These are phyloP conservation scores for Elymus sibiricus DNA, from an alignment of 176 grass and related monocot species.

Conservation along the genomic window DNA sequence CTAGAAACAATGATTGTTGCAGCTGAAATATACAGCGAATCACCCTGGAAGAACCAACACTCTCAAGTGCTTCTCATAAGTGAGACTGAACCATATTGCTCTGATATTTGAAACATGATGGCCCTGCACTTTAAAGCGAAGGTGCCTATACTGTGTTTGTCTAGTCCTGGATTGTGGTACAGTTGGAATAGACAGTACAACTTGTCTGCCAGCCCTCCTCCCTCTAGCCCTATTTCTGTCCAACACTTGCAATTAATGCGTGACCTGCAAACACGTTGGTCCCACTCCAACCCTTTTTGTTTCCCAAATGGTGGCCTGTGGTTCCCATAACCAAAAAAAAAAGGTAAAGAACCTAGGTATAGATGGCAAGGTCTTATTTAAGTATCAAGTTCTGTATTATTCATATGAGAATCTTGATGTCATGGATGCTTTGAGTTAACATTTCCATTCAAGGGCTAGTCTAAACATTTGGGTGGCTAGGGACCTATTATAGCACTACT, in stretches of 20 bases:
- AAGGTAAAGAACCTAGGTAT: slow-evolving; percentile 12
- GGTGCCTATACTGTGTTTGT: slow-evolving; percentile 41
- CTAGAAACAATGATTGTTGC: slow-evolving; percentile 27
- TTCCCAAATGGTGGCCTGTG: slow-evolving; percentile 49
- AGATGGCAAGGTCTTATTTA: slow-evolving; percentile 24
- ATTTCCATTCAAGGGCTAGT: slow-evolving; percentile 26
- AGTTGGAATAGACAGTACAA: slow-evolving; percentile 22
- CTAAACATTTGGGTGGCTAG: slow-evolving; percentile 1
- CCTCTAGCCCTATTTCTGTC: background rate
- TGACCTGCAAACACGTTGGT: slow-evolving; percentile 40
- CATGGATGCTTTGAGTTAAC: slow-evolving; percentile 16
- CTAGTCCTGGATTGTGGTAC: slow-evolving; percentile 26
- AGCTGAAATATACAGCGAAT: slow-evolving; percentile 32
- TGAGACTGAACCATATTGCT: slow-evolving; percentile 27
- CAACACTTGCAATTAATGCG: slow-evolving; percentile 35
- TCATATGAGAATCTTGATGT: slow-evolving; percentile 29
- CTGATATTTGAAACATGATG: slow-evolving; percentile 25
- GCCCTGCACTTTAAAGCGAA: slow-evolving; percentile 24
- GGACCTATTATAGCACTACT: background rate
- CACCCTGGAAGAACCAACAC: slow-evolving; percentile 14
- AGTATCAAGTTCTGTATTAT: slow-evolving; percentile 21
- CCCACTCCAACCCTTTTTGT: slow-evolving; percentile 56
- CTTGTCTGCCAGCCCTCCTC: slow-evolving; percentile 13
- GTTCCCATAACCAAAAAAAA: slow-evolving; percentile 27
- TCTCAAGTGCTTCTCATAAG: slow-evolving; percentile 42